These are phyloP conservation scores for Blastobotrys aristatus DNA, from an alignment of 1,139 yeast species.

Conservation along the genomic window DNA sequence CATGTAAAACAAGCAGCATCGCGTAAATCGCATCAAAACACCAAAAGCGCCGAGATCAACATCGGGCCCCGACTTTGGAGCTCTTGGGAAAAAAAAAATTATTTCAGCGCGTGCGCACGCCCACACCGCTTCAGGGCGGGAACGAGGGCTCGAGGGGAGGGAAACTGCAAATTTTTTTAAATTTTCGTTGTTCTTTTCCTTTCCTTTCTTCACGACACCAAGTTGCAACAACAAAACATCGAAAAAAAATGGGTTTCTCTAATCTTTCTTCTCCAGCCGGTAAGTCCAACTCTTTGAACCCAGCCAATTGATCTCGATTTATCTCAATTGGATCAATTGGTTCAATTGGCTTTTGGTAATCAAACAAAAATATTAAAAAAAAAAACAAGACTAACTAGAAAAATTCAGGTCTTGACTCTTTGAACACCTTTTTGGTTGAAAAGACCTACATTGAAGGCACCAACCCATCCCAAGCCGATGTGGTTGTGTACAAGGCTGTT, in stretches of 20 bases:
- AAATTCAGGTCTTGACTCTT: slow-evolving; percentile 66
- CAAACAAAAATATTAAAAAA: too few relatives aligned
- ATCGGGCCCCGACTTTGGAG: too few relatives aligned
- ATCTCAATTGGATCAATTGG: background rate
- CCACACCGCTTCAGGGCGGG: too few relatives aligned
- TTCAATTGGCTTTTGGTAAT: too few relatives aligned
- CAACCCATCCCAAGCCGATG: slow-evolving; percentile 86
- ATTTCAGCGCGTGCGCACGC: too few relatives aligned
- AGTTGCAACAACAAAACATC: slow-evolving; percentile 3
- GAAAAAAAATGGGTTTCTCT: slow-evolving; percentile 36
- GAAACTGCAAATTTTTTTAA: background rate
- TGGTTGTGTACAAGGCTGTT: slow-evolving; percentile 86
- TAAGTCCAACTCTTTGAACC: too few relatives aligned
- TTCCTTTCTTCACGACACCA: background rate
- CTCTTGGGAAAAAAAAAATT: too few relatives aligned
- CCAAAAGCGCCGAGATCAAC: too few relatives aligned
- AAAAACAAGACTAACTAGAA: slow-evolving; percentile 1
- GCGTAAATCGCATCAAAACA: too few relatives aligned
- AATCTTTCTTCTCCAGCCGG: slow-evolving; percentile 41
- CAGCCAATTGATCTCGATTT: too few relatives aligned
- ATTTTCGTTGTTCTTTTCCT: background rate
- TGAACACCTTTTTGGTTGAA: slow-evolving; percentile 83
- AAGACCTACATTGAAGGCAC: slow-evolving; percentile 85
- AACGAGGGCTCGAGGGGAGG: too few relatives aligned
- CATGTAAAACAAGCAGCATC: too few relatives aligned